Base-by-base conservation (phyloP, 441 rosid species). In the Brassica hybrid region DNA sequence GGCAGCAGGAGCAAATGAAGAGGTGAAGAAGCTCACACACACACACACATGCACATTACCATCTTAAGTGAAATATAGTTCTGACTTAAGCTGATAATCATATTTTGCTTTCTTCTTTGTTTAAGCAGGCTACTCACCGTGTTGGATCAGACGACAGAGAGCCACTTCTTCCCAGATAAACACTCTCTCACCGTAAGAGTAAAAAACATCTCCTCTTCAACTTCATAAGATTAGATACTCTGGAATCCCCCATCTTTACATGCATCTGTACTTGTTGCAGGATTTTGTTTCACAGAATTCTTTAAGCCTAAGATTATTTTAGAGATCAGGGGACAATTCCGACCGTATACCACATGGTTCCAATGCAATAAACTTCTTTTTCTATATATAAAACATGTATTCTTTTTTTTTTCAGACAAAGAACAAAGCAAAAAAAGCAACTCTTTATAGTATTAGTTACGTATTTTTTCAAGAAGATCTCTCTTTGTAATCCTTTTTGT, bases 1-100 rank as follows among this genome's bases (percentile, higher is more conserved):
- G 86, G 77, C 97, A 64, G 95, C 97, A 3, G 97, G 93, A 76
- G 96, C 97, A 77, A 89, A 90, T 72, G 92, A 90, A 65, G 98
- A 90, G 85, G 98, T 94, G 65, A 17, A 70, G n/a, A n/a, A n/a
- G n/a, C n/a, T n/a, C n/a, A n/a, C 25, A 14, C 18, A 61, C 18
- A 57, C n/a, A n/a, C n/a, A 62, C 45, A 57, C 68, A 72, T 6
- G 16, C 21, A 61, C 34, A 32, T 19, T 21, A 14, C 16, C 27
- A 50, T 45, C 41, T 56, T 65, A 5, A 18, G 12, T 9, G 7
- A 25, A 62, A 67, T 13, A 16, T 27, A 30, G 50, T 65, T 70
- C 34, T n/a, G n/a, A 75, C 75, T 50, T 13, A 32, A 54, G 10
- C 65, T 58, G 27, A n/a, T n/a, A n/a, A n/a, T n/a, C n/a, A n/a